phyloP scores from a whole-genome alignment of 73 alveolate species.

The Tetrahymena malaccensis region DNA sequence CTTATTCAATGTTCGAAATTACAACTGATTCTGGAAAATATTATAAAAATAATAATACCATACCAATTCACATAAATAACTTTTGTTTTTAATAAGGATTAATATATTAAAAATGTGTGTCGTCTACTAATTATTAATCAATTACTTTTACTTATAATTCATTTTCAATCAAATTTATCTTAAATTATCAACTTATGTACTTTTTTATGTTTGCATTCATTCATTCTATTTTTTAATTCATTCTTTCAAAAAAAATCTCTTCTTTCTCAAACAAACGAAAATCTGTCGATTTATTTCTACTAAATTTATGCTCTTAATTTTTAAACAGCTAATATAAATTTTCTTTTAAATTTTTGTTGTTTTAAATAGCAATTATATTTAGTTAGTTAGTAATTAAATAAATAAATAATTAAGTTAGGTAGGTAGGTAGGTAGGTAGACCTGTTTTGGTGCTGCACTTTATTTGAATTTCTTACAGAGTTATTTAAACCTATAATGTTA shows the following conservation, averaged over 20 bases:
- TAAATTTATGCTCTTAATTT: background rate
- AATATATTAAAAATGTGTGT: background rate
- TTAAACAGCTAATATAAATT: background rate
- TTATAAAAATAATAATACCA: background rate
- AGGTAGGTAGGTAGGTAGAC: no score
- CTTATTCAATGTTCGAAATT: no score
- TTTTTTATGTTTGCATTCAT: background rate
- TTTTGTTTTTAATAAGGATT: background rate
- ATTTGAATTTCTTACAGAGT: background rate
- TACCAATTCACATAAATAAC: background rate
- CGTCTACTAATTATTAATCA: background rate
- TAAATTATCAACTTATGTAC: background rate
- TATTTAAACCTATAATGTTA: background rate
- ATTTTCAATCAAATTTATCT: background rate
- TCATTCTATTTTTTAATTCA: background rate
- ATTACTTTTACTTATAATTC: background rate
- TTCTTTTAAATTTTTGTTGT: background rate
- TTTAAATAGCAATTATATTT: background rate
- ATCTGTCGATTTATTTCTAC: background rate
- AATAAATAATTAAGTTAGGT: background rate
- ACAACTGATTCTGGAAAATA: no score
- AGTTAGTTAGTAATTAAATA: background rate
- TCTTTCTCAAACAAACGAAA: background rate
- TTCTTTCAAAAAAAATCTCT: background rate
- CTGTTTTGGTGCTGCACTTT: no score